A percentile compares a stretch with the other conserved stretches of the same genome.
Evolutionary conservation across 73 alveolate genomes (phyloP).

Genomic region (Stentor coeruleus): DNA sequence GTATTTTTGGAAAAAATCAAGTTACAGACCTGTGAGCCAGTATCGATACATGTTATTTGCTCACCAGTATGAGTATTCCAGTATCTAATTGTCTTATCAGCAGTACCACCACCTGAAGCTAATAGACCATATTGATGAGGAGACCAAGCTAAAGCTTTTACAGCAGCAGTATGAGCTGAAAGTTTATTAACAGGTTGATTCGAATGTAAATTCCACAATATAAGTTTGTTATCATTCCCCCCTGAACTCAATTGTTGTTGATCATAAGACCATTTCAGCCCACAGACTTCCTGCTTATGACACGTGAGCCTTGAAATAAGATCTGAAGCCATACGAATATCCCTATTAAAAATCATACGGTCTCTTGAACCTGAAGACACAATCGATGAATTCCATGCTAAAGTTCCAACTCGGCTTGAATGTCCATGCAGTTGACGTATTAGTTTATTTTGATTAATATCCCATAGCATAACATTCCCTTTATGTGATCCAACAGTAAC

Average conservation of each 20-base stretch:
- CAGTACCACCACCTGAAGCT: conserved; percentile 99
- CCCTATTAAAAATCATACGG: conserved; percentile 82
- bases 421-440: conserved; percentile 86
- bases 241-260: conserved; percentile 97
- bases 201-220: conserved; percentile 86
- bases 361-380: conserved; percentile 92
- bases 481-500: conserved; percentile 36
- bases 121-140: conserved; percentile 98
- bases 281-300: conserved; percentile 67
- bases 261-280: conserved; percentile 98
- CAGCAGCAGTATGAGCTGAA: conserved; percentile 97
- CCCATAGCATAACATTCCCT: conserved; percentile 69
- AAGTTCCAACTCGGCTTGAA: conserved; percentile 92
- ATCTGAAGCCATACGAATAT: conserved; percentile 60
- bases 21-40: conserved; percentile 98
- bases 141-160: conserved; percentile 99
- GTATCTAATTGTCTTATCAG: conserved; percentile 96
- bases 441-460: conserved; percentile 58
- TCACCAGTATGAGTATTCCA: conserved; percentile 92
- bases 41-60: conserved; percentile 74
- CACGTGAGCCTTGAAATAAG: conserved; percentile 22
- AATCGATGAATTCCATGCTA: conserved; percentile 89
- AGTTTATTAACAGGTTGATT: conserved; percentile 68
- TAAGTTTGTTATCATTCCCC: conserved; percentile 97
- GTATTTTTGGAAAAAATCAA: conserved; percentile 91